Evolutionary conservation across 495 filamentous ascomycete genomes (phyloP), one percentile per base, ranked within the genome.

Genomic region (Tricharina praecox): DNA sequence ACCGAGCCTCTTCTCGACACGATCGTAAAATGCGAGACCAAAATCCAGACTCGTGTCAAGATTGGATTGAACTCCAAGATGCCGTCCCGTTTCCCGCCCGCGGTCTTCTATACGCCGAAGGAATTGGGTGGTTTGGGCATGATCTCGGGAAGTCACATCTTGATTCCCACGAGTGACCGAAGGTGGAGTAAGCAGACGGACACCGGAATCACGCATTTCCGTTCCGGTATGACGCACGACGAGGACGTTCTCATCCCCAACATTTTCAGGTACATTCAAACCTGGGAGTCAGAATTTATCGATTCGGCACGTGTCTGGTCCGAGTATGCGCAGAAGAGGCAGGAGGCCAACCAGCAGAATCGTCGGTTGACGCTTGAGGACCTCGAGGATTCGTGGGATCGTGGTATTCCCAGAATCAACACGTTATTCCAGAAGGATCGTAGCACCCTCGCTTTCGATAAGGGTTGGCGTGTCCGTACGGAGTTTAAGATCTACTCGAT

Each of bases 31-130:
- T 96, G 92, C 58, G 92, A 99, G 66, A 99, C 92, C 10, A 99
- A 99, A 70, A 99, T 99, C 47, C 92, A 99, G 67, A 99, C 92
- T 5, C 76, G 92, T 50, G 92, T 99, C 53, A 99, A 99, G 74
- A 99, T 99, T 52, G 92, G 92, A 3, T 64, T 99, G 54, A 99
- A 99, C 67, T 96, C 90, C 2, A 99, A 99, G 69, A 99, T 99
- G 92, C 92, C 92, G 36, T 95, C 88, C 3, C 82, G 92, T 70
- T 99, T 99, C 70, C 92, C 90, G 18, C 92, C 92, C 7, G 92
- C 92, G 4, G 92, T 99, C 9, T 99, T 99, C 66, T 99, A 99
- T 61, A 99, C 92, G 0, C 92, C 92, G 0, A 99, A 99, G 69
- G 92, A 99, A 60, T 71, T 99, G 42, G 92, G 92, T 66, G 92